These are phyloP conservation scores for Turnera subulata DNA, from an alignment of 345 rosid genomes.

Conservation along the genomic window DNA sequence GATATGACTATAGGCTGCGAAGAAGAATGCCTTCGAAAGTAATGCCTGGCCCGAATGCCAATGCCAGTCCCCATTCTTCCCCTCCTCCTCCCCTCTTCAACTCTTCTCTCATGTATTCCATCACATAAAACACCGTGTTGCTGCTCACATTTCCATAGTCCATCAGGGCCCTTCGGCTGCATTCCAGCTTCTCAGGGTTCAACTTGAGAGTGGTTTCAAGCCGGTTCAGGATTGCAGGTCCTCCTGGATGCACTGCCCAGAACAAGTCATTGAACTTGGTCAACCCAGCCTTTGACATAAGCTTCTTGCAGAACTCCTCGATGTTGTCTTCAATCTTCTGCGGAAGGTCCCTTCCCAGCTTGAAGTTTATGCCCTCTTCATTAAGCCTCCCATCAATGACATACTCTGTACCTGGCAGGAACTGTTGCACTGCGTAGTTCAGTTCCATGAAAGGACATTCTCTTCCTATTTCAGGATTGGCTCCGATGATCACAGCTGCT, in stretches of 20 bases:
- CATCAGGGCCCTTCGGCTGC: constrained; percentile 81
- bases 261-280: constrained; percentile 64
- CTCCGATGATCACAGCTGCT: constrained; percentile 72
- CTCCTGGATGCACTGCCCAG: constrained; percentile 97
- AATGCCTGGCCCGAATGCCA: constrained; percentile 94
- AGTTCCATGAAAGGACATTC: constrained; percentile 92
- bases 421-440: constrained; percentile 70
- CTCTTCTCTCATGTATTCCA: constrained; percentile 81
- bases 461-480: constrained; percentile 40
- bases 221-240: constrained; percentile 88
- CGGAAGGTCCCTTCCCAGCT: constrained; percentile 88
- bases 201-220: constrained; percentile 54
- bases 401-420: constrained; percentile 74
- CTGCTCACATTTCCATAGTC: constrained; percentile 90
- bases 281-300: constrained; percentile 44
- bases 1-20: constrained; percentile 52
- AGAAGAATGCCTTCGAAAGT: constrained; percentile 95
- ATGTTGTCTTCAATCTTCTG: constrained; percentile 85
- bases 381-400: constrained; percentile 77
- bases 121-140: constrained; percentile 79
- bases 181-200: constrained; percentile 48
- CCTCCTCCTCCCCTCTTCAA: constrained; percentile 46
- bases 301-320: constrained; percentile 70
- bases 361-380: constrained; percentile 87
- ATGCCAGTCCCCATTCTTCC: constrained; percentile 91